These are phyloP conservation scores for Isabelozyma pseudorhagii DNA, from an alignment of 805 yeast species.

Conservation along the genomic window DNA sequence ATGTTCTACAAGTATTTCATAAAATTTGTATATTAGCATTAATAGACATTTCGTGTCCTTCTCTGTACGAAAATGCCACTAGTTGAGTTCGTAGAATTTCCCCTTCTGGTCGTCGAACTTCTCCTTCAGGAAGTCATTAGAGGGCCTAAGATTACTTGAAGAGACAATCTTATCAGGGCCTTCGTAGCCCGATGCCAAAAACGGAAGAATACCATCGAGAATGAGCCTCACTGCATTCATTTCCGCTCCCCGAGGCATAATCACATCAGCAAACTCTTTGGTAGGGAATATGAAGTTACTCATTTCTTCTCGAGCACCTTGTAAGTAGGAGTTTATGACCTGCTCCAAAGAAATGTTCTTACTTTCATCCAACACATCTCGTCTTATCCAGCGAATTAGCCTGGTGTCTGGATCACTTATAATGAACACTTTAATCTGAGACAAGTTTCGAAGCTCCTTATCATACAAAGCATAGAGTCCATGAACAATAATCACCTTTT, in stretches of 20 bases:
- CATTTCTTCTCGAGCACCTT: slow-evolving; percentile 63
- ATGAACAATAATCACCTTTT: slow-evolving; percentile 47
- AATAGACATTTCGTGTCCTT: neutral
- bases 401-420: slow-evolving; percentile 86
- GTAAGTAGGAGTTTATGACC: slow-evolving; percentile 48
- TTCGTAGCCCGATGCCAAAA: slow-evolving; percentile 12
- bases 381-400: slow-evolving; percentile 70
- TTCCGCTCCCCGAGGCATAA: slow-evolving; percentile 71
- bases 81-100: slow-evolving; percentile 42
- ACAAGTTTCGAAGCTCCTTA: slow-evolving; percentile 47
- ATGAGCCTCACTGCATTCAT: slow-evolving; percentile 53
- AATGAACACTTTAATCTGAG: slow-evolving; percentile 68
- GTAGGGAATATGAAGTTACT: slow-evolving; percentile 64
- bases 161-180: slow-evolving; percentile 10
- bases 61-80: neutral
- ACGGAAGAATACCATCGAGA: slow-evolving; percentile 59
- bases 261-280: slow-evolving; percentile 68
- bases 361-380: slow-evolving; percentile 28
- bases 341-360: slow-evolving; percentile 22
- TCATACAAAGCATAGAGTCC: slow-evolving; percentile 83
- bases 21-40: neutral
- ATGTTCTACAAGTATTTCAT: neutral
- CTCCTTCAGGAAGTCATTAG: slow-evolving; percentile 25
- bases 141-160: slow-evolving; percentile 25
- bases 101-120: slow-evolving; percentile 38